phyloP scores from a whole-genome alignment of 331 rosid genomes.

The Prunus yedoensis region DNA sequence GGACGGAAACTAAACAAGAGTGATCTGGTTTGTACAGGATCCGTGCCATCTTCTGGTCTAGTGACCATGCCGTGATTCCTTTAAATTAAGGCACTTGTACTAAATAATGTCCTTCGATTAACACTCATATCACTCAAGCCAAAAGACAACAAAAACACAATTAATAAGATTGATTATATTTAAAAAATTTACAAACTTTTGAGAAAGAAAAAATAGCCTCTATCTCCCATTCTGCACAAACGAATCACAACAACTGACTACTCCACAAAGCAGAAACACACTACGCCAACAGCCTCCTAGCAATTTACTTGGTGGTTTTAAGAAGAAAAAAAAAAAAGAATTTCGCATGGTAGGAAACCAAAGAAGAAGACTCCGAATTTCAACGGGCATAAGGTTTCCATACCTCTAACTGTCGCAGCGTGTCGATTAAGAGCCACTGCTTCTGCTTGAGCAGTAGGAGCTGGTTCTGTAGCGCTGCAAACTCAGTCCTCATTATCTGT shows the following conservation, averaged over 20 bases:
- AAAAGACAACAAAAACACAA: not conserved
- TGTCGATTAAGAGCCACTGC: constrained; percentile 72
- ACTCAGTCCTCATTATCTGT: constrained; percentile 82
- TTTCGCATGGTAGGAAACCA: constrained; percentile 21
- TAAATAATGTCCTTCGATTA: not conserved
- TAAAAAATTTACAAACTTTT: not conserved
- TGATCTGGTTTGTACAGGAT: not conserved
- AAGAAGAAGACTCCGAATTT: constrained; percentile 36
- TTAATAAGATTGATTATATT: not conserved
- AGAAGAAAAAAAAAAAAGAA: constrained; percentile 10
- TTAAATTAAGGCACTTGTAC: not conserved
- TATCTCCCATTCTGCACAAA: constrained; percentile 10
- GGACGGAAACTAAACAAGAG: not conserved
- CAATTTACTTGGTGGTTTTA: constrained; percentile 17
- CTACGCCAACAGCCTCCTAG: constrained; percentile 17
- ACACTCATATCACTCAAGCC: not conserved
- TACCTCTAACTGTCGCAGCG: constrained; percentile 91
- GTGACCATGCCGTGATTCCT: not conserved
- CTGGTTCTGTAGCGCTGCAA: constrained; percentile 67
- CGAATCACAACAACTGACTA: constrained; percentile 18
- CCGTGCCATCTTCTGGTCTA: not conserved
- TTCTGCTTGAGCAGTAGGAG: constrained; percentile 85
- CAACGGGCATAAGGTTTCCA: constrained; percentile 36
- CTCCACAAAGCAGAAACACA: constrained; percentile 4
- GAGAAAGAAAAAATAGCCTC: not conserved